Base-by-base conservation (phyloP, 805 yeast species). In the Candida orba region DNA sequence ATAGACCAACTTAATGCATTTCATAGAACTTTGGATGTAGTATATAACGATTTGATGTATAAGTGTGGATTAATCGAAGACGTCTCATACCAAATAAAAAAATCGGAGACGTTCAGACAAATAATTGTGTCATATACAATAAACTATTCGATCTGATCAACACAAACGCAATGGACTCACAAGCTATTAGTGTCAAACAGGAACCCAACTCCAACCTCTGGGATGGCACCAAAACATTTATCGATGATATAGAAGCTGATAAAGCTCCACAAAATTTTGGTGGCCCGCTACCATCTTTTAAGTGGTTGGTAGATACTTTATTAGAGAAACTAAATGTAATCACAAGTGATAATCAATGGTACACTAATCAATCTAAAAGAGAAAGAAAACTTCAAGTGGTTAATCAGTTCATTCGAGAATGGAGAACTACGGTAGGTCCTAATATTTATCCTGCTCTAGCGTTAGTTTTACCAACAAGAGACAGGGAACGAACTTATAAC, bases 401-500 rank as follows among this genome's bases (percentile, higher is more conserved):
- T 3, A 44, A 53, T 0, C 49, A 52, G 15, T 82, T 78, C 53
- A 63, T 79, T 27, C 55, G 57, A 5, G 57, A 66, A 33, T 82
- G 84, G 83, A 60, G 79, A 32, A 52, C 51, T 14, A 62, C 68
- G 2, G 79, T 81, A 0, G 88, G 88, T 0, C 60, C 69, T 15
- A 73, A 89, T 58, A 70, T 89, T 4, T 79, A 72, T 52, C 90
- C 91, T 0, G 81, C 81, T 1, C 67, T 84, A 14, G 65, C 79
- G 29, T 66, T 89, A 39, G 65, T 74, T 2, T 60, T 83, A 24
- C 88, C 95, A 0, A 72, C 78, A 42, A 68, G 77, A 41, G 95
- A 86, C 51, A 65, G 71, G 18, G 63, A 62, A 23, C 64, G 89
- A 35, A 62, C 72, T 35, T 86, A 79, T 58, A 71, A 76, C 49